Base-by-base conservation (phyloP, 2,329 filamentous ascomycete species). In the Davidsoniella neocaledoniae region DNA sequence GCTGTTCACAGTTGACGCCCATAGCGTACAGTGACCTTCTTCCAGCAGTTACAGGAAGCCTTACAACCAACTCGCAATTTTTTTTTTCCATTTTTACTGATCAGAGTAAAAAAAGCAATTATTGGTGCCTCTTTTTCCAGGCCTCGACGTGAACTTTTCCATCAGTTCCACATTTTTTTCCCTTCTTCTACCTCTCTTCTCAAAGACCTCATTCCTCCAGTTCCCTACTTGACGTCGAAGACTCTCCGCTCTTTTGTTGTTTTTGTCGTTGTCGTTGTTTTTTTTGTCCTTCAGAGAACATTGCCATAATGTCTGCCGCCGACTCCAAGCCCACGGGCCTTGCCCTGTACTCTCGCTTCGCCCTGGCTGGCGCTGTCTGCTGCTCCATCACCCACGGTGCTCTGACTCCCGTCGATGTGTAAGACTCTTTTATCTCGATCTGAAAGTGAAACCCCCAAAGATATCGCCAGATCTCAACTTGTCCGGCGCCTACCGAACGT, bases 341-440 rank as follows among this genome's bases (percentile, higher is more conserved):
- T 58, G 72, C 67, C 54, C 85, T 98, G 61, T 96, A 96, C 81
- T 85, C 86, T 62, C 80, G 86, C 70, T 95, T 95, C 74, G 90
- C 91, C 71, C 83, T 98, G 62, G 88, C 91, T 62, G 91, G 91
- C 72, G 91, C 91, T 61, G 73, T 96, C 75, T 95, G 91, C 81
- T 98, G 91, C 72, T 91, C 88, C 61, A 73, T 96, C 72, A 98
- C 91, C 65, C 91, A 98, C 79, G 91, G 90, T 69, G 83, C 77
- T 64, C 81, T 96, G 62, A 98, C 91, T 60, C 91, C 91, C 64
- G 87, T 98, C 69, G 91, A 98, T 84, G 91, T 98, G 90, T 96
- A 91, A 70, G 90, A 46, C 25, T 43, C 25, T 29, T 6, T 43
- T 40, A 16, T n/a, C 29, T 17, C 29, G 43, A 14, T 3, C 25